Percentiles rank a stretch among this genome's conserved stretches.
phyloP scores from a whole-genome alignment of 2,329 filamentous ascomycete species.

The Dothideomycetidae sp. region DNA sequence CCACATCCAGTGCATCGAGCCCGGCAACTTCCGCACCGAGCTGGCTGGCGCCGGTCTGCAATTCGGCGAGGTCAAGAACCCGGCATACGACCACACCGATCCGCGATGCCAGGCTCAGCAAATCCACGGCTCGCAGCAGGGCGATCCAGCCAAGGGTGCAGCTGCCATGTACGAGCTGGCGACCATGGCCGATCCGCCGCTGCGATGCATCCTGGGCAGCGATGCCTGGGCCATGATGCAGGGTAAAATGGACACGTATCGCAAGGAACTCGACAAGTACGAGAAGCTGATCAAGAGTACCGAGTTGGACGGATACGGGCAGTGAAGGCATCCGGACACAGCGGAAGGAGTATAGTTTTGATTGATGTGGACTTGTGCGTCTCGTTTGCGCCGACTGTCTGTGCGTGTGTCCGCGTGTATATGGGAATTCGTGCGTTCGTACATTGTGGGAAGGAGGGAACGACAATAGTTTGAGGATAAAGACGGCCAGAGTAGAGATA shows the following conservation, averaged over 20 bases:
- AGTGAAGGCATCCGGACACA: too few relatives aligned
- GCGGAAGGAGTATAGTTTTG: too few relatives aligned
- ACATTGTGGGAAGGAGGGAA: too few relatives aligned
- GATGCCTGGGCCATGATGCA: constrained; percentile 38
- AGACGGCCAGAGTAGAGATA: too few relatives aligned
- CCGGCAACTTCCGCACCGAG: constrained; percentile 34
- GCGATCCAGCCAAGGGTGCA: constrained; percentile 36
- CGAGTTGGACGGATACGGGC: constrained; percentile 29
- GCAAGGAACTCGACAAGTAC: constrained; percentile 35
- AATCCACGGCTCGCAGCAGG: constrained; percentile 31
- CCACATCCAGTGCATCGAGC: constrained; percentile 32
- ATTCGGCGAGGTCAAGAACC: constrained; percentile 30
- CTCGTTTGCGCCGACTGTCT: too few relatives aligned
- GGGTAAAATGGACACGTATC: constrained; percentile 36
- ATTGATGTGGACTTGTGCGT: too few relatives aligned
- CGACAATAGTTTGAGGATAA: too few relatives aligned
- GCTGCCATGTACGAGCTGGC: constrained; percentile 41
- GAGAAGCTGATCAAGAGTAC: constrained; percentile 37
- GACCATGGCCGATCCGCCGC: constrained; percentile 36
- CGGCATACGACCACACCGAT: constrained; percentile 37
- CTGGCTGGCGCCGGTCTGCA: constrained; percentile 34
- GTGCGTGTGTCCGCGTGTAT: too few relatives aligned
- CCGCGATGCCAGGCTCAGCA: constrained; percentile 27
- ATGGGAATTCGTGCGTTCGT: too few relatives aligned
- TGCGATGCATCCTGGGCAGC: constrained; percentile 39